Evolutionary conservation across 176 grass and related monocot genomes (phyloP).

Genomic region (Oryza meyeriana): DNA sequence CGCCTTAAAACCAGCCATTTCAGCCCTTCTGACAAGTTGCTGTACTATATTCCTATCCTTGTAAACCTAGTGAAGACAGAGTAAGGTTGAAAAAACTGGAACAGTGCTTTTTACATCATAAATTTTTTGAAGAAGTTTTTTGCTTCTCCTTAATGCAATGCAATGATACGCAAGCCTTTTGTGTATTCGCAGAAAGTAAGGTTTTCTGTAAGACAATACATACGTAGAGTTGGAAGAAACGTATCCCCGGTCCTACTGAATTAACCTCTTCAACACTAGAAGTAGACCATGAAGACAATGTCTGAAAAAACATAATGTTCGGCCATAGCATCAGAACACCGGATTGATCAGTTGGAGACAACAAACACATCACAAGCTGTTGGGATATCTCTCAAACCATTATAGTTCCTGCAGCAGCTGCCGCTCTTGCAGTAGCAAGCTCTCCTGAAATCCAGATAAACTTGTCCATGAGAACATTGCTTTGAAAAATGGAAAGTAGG

Average conservation of each 20-base stretch:
- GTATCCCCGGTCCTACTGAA: constrained; percentile 81
- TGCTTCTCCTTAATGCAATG: too few species aligned
- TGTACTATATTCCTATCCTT: constrained; percentile 83
- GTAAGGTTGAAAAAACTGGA: constrained; percentile 2
- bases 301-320: constrained; percentile 38
- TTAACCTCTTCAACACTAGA: constrained; percentile 84
- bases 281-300: constrained; percentile 88
- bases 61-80: constrained; percentile 55
- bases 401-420: constrained; percentile 79
- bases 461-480: constrained; percentile 7
- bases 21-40: constrained; percentile 78
- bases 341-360: not conserved
- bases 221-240: constrained; percentile 99
- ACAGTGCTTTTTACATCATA: not conserved
- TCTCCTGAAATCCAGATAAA: constrained; percentile 62
- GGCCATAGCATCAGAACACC: constrained; percentile 12
- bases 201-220: constrained; percentile 8
- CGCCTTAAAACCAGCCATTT: constrained; percentile 90
- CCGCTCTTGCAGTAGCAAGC: constrained; percentile 90
- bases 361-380: not conserved
- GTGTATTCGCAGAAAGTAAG: too few species aligned
- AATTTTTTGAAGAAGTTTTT: too few species aligned
- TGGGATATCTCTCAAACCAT: constrained; percentile 52
- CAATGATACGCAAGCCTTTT: too few species aligned
- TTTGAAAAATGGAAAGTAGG: not conserved